phyloP scores from a whole-genome alignment of 768 basidiomycete species.

The Phylloporus rhodoxanthus region DNA sequence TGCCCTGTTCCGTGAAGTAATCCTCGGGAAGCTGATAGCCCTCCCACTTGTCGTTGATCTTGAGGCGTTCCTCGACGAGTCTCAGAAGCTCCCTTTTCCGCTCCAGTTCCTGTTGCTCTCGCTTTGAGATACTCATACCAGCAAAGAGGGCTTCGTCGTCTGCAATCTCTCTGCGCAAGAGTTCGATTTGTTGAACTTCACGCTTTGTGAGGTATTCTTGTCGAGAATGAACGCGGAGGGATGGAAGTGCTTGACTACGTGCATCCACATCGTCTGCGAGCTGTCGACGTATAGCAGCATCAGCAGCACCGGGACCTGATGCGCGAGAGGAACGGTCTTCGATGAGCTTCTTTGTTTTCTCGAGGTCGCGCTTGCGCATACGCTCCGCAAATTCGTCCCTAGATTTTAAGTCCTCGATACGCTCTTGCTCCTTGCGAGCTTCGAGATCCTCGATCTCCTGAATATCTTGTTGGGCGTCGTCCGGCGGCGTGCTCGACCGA shows the following conservation, averaged over 20 bases:
- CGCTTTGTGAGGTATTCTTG: conserved; percentile 96
- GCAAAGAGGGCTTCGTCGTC: conserved; percentile 89
- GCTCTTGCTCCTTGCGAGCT: conserved; percentile 61
- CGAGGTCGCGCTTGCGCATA: conserved; percentile 73
- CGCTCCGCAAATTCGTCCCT: conserved; percentile 93
- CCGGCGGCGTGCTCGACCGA: conserved; percentile 20
- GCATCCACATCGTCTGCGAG: conserved; percentile 75
- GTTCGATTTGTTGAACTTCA: conserved; percentile 92
- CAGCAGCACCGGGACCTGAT: conserved; percentile 62
- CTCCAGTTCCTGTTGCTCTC: conserved; percentile 76
- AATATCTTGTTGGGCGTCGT: conserved; percentile 38
- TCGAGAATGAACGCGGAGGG: conserved; percentile 80
- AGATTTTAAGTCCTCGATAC: conserved; percentile 73
- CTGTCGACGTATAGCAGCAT: conserved; percentile 73
- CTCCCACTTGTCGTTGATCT: conserved; percentile 93
- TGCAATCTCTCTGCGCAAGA: conserved; percentile 86
- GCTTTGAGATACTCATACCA: conserved; percentile 86
- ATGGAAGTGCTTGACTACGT: conserved; percentile 51
- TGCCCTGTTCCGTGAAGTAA: conserved; percentile 97
- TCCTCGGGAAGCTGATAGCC: conserved; percentile 97
- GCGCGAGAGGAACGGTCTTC: conserved; percentile 84
- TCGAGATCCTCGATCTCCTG: conserved; percentile 77
- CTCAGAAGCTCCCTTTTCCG: conserved; percentile 87
- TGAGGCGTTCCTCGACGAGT: conserved; percentile 89
- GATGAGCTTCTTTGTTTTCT: conserved; percentile 84